Evolutionary conservation across 805 yeast genomes (phyloP).

Genomic region (Teunomyces stri): DNA sequence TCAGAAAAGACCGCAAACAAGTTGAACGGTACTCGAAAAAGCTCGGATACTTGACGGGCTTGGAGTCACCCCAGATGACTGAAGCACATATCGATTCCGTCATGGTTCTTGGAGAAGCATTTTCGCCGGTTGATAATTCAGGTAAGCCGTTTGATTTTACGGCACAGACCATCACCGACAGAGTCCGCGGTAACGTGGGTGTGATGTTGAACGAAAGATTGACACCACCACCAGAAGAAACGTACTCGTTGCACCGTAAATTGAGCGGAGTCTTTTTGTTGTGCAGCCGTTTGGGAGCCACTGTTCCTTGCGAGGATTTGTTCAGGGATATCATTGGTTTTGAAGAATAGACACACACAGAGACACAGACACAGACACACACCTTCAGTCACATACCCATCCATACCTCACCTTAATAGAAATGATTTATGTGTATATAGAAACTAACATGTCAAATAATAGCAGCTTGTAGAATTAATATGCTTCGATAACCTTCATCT

Average conservation of each 20-base stretch:
- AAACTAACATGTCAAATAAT: not conserved
- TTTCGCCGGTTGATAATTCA: constrained; percentile 49
- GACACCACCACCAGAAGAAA: constrained; percentile 98
- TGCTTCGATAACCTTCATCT: too few species aligned
- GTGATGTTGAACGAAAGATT: constrained; percentile 88
- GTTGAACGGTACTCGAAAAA: constrained; percentile 65
- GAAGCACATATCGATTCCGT: constrained; percentile 91
- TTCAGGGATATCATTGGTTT: constrained; percentile 74
- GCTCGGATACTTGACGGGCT: constrained; percentile 88
- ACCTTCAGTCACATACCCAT: too few species aligned
- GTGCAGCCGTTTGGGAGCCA: constrained; percentile 82
- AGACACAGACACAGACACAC: not conserved
- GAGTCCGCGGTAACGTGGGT: constrained; percentile 84
- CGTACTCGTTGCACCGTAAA: constrained; percentile 93
- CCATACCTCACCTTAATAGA: not conserved
- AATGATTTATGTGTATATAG: constrained; percentile 3
- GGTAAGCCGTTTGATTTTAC: constrained; percentile 67
- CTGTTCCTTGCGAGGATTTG: constrained; percentile 74
- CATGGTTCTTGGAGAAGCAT: constrained; percentile 89
- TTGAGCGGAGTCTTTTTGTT: constrained; percentile 90
- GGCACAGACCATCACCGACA: constrained; percentile 87
- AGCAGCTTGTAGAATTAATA: not conserved
- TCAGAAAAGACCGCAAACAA: constrained; percentile 57
- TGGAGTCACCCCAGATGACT: constrained; percentile 84
- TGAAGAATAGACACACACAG: constrained; percentile 12